phyloP scores from a whole-genome alignment of 2,329 filamentous ascomycete species.

The Penicillium thymicola region DNA sequence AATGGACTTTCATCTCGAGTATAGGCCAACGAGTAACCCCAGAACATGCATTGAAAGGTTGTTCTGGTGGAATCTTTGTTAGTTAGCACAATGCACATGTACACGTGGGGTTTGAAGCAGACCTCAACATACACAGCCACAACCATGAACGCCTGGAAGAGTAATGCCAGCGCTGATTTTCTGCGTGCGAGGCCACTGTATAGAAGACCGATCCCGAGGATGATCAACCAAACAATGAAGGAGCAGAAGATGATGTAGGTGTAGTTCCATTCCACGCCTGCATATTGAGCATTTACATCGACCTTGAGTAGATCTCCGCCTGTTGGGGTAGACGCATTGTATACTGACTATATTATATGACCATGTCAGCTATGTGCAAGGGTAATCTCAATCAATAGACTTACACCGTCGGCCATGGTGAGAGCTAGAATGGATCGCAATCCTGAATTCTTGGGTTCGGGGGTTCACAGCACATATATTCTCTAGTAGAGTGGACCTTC shows the following conservation, averaged over 20 bases:
- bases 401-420: conserved; percentile 11
- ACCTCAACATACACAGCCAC: conserved; percentile 47
- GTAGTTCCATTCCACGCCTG: conserved; percentile 60
- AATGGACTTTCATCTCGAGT: conserved; percentile 59
- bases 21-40: conserved; percentile 63
- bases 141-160: conserved; percentile 62
- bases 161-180: conserved; percentile 59
- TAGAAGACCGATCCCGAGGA: conserved; percentile 63
- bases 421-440: neutral
- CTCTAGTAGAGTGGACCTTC: neutral
- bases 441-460: neutral
- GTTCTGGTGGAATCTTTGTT: conserved; percentile 21
- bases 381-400: neutral
- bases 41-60: conserved; percentile 59
- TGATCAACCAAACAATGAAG: conserved; percentile 64
- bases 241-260: conserved; percentile 56
- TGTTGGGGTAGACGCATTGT: conserved; percentile 43
- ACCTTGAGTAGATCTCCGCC: conserved; percentile 54
- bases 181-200: conserved; percentile 62
- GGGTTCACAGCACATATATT: conserved; percentile 1
- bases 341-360: conserved; percentile 29
- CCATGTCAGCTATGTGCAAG: neutral
- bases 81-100: neutral
- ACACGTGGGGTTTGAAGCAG: neutral
- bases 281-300: conserved; percentile 58